phyloP scores from a whole-genome alignment of 352 stramenopile species.

The Phytopythium chamaehyphon region DNA sequence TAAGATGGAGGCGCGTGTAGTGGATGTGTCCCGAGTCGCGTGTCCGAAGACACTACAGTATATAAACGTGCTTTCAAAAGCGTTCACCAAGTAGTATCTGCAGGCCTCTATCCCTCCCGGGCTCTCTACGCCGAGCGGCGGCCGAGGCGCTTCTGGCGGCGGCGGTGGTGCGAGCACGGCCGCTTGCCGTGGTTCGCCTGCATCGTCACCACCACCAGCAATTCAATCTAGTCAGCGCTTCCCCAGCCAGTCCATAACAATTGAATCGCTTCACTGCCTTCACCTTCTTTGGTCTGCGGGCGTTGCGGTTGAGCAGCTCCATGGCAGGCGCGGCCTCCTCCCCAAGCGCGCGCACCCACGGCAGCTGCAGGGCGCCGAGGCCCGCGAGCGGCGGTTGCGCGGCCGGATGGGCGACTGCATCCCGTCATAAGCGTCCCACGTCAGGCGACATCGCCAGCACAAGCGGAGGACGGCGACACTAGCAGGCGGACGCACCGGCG shows the following conservation, averaged over 20 bases:
- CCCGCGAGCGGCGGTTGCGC: neutral
- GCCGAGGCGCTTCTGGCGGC: slow-evolving; percentile 77
- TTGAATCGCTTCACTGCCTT: too few relatives aligned
- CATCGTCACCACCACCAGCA: neutral
- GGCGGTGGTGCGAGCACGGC: slow-evolving; percentile 75
- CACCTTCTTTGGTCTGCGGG: slow-evolving; percentile 81
- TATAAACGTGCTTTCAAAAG: slow-evolving; percentile 4
- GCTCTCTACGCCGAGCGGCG: slow-evolving; percentile 27
- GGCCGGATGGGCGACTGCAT: neutral
- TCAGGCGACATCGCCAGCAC: too few relatives aligned
- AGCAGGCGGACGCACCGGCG: slow-evolving; percentile 10
- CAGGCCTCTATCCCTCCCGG: neutral
- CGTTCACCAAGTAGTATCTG: neutral
- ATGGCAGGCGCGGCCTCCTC: slow-evolving; percentile 53
- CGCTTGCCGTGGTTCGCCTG: slow-evolving; percentile 87
- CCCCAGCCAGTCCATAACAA: too few relatives aligned
- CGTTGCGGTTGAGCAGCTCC: slow-evolving; percentile 81
- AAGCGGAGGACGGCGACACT: neutral
- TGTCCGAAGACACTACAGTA: slow-evolving; percentile 7
- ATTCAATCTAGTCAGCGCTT: neutral
- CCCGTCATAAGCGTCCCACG: neutral
- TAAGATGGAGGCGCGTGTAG: neutral
- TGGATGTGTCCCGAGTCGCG: neutral
- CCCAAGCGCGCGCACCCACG: slow-evolving; percentile 10
- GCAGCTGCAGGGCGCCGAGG: neutral